Evolutionary conservation across 23 red algal species (phyloP), one percentile per base, ranked within the genome.

Genomic region (Chondrus crispus): DNA sequence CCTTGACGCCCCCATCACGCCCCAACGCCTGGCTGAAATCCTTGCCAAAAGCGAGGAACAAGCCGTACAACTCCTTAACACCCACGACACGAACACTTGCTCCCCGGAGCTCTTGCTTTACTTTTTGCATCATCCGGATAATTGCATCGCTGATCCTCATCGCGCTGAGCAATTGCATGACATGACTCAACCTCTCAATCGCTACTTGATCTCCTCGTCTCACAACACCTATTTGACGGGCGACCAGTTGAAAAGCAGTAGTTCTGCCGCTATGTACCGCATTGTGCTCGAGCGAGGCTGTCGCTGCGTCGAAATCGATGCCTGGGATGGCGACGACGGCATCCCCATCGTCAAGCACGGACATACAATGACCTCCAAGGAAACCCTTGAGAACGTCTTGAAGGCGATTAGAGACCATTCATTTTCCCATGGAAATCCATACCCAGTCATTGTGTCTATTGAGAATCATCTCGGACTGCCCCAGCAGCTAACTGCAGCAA

Each of bases 231-330:
- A 95, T 75, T 40, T 95, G 2, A 39, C 78, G 62, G 87, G 87
- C 45, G 85, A 95, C 53, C 94, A 95, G 80, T 64, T 95, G n/a
- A 28, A 62, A 51, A 69, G 94, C 68, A 58, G 74, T 7, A 70
- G 71, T 32, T 46, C 47, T 13, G 85, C 79, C 14, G 54, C 84
- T 20, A 92, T 92, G 87, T 95, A 95, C 54, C 29, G 81, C 2
- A 60, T 87, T 5, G 94, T 84, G 26, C 62, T 95, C 35, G 32
- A 90, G 36, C 45, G 52, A 43, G 94, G 87, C 47, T 80, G 74
- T 30, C 86, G 94, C n/a, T 95, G 94, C 33, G 86, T 95, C 3
- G 94, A 95, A 60, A 90, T 95, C 46, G 94, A 95, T 48, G 70
- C 87, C 80, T 95, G 94, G 94, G 87, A 91, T 74, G 87, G 88